Evolutionary conservation across 768 basidiomycete genomes (phyloP), one percentile per base, ranked within the genome.

Genomic region (Kwoniella botswanensis): DNA sequence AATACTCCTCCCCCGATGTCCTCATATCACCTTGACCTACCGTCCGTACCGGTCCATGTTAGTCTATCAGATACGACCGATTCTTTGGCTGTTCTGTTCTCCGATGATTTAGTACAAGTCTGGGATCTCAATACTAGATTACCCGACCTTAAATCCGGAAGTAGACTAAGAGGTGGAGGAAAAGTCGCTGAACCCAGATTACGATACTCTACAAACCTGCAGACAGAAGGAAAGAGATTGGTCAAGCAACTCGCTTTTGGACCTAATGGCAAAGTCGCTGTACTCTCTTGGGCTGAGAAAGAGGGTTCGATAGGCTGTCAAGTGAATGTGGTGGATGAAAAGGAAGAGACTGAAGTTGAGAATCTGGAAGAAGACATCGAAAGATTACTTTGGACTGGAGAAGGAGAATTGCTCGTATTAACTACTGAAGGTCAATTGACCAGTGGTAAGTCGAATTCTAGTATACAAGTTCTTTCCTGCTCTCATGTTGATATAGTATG

Each of bases 1-100:
- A 98, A 97, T 79, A 88, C 96, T 4, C 97, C 96, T n/a, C 97
- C 97, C n/a, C 97, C 97, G 0, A 95, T 97, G 93, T 92, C 90
- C 1, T 90, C 93, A 1, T 86, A 87, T 74, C 83, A 84, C 52
- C 84, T 89, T 62, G 57, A 59, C 35, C 84, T 80, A 21, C 83
- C 64, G 59, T 69, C 79, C 13, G 77, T 87, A 0, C 93, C 94
- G 0, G 80, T 90, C 10, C 90, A 95, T 79, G 84, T 88, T 4
- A 85, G 89, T 3, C 90, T 94, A 68, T 89, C 91, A 0, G 68
- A 86, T 1, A 75, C 82, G 21, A 82, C 84, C 18, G 92, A 94
- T 71, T 79, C 87, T 1, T 80, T 93, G 9, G 90, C 88, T 11
- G 76, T 89, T 2, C 85, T 96, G 0, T 92, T 90, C 89, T 89